Evolutionary conservation across 75 land plant genomes (phyloP), one percentile per base, ranked within the genome.

Genomic region (Cunninghamia lanceolata): DNA sequence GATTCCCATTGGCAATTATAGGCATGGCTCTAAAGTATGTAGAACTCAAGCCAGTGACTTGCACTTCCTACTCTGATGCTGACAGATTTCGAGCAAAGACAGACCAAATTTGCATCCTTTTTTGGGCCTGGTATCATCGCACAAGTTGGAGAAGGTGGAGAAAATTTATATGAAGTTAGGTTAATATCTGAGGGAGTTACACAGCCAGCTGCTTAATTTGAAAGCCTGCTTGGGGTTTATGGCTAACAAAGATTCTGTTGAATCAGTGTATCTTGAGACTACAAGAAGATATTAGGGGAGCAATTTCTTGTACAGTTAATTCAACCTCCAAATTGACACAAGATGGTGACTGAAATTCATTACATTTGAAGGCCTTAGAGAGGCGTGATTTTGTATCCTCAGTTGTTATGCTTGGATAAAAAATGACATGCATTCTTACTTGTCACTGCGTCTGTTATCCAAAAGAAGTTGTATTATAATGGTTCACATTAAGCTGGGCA

Each of bases 1-100:
- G 99, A 80, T 98, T 98, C 87, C 99, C 99, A 86, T 95, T 98
- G 70, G 94, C 99, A 43, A 91, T 98, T 30, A 98, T 98, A 87
- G 99, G 99, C 53, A 96, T 98, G 94, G 99, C 99, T 84, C 93
- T 98, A 71, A 96, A 98, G 99, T 98, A 98, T 91, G 99, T 99
- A 76, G 99, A 98, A 87, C 94, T 98, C 56, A 98, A 96, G 84
- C 99, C 99, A 66, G 99, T 98, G 34, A 94, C 97, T 56, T 98
- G 99, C 91, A 88, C 91, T 77, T 95, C 99, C 19, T 98, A 96
- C 84, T n/a, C n/a, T n/a, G n/a, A n/a, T n/a, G n/a, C n/a, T n/a
- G n/a, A n/a, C n/a, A n/a, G n/a, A n/a, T n/a, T n/a, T n/a, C n/a
- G n/a, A n/a, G n/a, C n/a, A n/a, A n/a, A n/a, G n/a, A n/a, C n/a